Evolutionary conservation across 306 rosid species (phyloP).

Genomic region (Medicago truncatula): DNA sequence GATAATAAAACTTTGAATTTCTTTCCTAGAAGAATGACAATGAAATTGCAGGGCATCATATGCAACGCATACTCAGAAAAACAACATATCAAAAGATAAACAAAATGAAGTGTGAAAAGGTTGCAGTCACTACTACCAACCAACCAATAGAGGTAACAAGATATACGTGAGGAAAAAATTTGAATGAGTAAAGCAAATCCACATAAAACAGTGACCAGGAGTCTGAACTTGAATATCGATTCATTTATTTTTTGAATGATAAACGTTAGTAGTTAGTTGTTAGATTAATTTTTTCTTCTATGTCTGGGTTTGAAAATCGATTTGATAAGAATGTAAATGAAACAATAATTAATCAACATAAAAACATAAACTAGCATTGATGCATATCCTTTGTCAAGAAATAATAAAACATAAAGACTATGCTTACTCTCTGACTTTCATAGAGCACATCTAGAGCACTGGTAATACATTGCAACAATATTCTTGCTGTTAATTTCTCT

Average conservation of each 20-base stretch:
- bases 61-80: background rate
- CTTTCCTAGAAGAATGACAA: too few relatives aligned
- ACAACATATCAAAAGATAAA: background rate
- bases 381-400: background rate
- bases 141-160: background rate
- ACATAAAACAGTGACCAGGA: background rate
- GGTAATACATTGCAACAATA: background rate
- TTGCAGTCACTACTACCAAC: constrained; percentile 3
- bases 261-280: background rate
- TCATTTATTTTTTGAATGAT: too few relatives aligned
- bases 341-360: background rate
- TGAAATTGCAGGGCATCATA: background rate
- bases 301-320: too few relatives aligned
- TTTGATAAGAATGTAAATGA: background rate
- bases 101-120: background rate
- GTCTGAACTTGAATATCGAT: background rate
- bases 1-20: too few relatives aligned
- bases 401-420: background rate
- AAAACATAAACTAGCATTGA: background rate
- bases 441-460: background rate
- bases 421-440: background rate
- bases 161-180: constrained; percentile 13
- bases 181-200: constrained; percentile 22
- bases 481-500: background rate
- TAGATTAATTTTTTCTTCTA: too few relatives aligned